Evolutionary conservation across 2,329 filamentous ascomycete species (phyloP), one percentile per base, ranked within the genome.

Genomic region (Aspergillus nomiae): DNA sequence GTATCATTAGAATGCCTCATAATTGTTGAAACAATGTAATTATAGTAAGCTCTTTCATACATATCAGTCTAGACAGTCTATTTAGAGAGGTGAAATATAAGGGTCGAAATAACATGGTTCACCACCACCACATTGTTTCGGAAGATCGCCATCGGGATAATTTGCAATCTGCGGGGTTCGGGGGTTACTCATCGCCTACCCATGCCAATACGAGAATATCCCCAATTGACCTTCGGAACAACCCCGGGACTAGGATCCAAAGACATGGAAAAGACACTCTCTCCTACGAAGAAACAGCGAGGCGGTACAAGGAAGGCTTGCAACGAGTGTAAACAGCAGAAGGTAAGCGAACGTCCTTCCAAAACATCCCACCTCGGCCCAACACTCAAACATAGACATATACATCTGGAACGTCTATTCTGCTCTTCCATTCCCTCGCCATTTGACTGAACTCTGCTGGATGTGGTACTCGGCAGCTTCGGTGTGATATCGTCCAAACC

Each of bases 271-370:
- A 78, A 76, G 69, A 69, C 73, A 60, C 74, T 73, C 67, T 78
- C 81, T 63, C 73, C 81, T 65, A 86, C 88, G 74, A 82, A 74
- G 64, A 78, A 78, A 63, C 76, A 76, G 64, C 73, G 76, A 67
- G 76, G 76, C 61, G 77, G 77, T 36, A 77, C 75, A 69, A 70
- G 76, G 46, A 77, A 87, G 75, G 87, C 87, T 28, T 89, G 87
- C 76, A 89, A 89, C 70, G 86, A 89, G 73, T 90, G 87, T 76
- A 82, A 87, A 63, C 87, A 90, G 77, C 87, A 90, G 74, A 89
- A 89, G 83, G 87, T 89, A 69, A 77, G 73, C 64, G 54, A 67
- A 21, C 43, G 32, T 60, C 63, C 60, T 65, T n/a, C 24, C 50
- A 41, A 60, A 61, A 46, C 48, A 56, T 46, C 53, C 59, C 36